These are phyloP conservation scores for Diaporthe helianthi DNA, from an alignment of 2,329 filamentous ascomycete species.

Conservation along the genomic window DNA sequence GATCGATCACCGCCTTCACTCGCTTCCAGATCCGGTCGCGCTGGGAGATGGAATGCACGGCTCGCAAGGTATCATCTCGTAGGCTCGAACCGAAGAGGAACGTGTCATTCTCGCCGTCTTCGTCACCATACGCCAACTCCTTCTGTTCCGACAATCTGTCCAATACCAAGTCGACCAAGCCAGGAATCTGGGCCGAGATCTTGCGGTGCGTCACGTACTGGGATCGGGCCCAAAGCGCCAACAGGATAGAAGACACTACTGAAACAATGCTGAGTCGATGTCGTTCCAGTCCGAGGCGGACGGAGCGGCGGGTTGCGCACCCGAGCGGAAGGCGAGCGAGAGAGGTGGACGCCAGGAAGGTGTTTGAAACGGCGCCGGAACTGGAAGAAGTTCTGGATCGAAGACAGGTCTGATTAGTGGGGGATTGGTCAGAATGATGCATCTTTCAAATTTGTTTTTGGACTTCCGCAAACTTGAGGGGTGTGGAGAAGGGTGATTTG, in stretches of 20 bases:
- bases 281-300: conserved; percentile 82
- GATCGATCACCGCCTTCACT: conserved; percentile 85
- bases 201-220: conserved; percentile 68
- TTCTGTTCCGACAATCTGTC: conserved; percentile 85
- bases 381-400: conserved; percentile 74
- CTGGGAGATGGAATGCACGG: conserved; percentile 77
- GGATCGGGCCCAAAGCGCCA: conserved; percentile 68
- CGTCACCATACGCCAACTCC: conserved; percentile 70
- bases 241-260: conserved; percentile 59
- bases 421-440: conserved; percentile 45
- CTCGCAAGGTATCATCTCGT: conserved; percentile 86
- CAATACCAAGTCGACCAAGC: conserved; percentile 83
- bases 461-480: conserved; percentile 32
- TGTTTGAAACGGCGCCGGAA: conserved; percentile 66
- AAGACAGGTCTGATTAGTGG: conserved; percentile 87
- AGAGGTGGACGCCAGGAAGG: conserved; percentile 81
- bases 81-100: conserved; percentile 90
- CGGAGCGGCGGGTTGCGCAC: conserved; percentile 79
- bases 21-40: conserved; percentile 84
- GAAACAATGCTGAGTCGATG: conserved; percentile 84
- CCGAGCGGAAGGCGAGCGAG: conserved; percentile 89
- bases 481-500: background rate
- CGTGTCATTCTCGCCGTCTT: conserved; percentile 74
- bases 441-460: conserved; percentile 40
- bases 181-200: conserved; percentile 76